Evolutionary conservation across 2,329 filamentous ascomycete genomes (phyloP), one percentile per base, ranked within the genome.

Genomic region (Diaporthe vaccinii): DNA sequence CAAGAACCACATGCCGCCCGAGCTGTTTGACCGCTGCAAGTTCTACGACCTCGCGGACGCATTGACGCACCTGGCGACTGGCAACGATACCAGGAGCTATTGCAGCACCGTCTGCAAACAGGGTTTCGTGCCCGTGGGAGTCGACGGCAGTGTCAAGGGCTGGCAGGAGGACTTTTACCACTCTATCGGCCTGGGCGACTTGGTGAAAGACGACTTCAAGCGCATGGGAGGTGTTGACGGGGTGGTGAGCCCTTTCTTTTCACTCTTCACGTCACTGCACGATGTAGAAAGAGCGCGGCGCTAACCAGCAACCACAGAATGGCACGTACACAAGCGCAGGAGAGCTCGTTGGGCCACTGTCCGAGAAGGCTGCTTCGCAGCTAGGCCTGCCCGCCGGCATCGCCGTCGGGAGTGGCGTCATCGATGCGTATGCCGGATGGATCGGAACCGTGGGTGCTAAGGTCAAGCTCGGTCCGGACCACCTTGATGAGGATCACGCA

Each of bases 371-470:
- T 8, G 95, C 94, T 22, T 85, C 88, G 65, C 94, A 98, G 78
- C 91, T 99, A 76, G 96, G 97, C 10, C 89, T 99, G 4, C 93
- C 93, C 7, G 89, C 93, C 28, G 96, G 96, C 53, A 97, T 98
- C 79, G 95, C 97, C 25, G 94, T 99, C 73, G 97, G 97, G 72
- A 98, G 95, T 81, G 96, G 96, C 84, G 97, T 99, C 78, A 99
- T 99, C 81, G 97, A 99, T 83, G 97, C 97, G 25, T 99, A 99
- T 81, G 97, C 97, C 76, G 97, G 97, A 78, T 99, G 97, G 97
- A 97, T 99, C 79, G 97, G 97, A 76, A 98, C 97, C 1, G 97
- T 99, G n/a, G 97, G 97, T 75, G 96, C 97, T 76, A 98, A 98
- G 84, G 95, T 98, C 79, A 90, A 95, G 78, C 90, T 97, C 22